Evolutionary conservation across 2,329 filamentous ascomycete species (phyloP).

Genomic region (Ophiosphaerella herpotricha): DNA sequence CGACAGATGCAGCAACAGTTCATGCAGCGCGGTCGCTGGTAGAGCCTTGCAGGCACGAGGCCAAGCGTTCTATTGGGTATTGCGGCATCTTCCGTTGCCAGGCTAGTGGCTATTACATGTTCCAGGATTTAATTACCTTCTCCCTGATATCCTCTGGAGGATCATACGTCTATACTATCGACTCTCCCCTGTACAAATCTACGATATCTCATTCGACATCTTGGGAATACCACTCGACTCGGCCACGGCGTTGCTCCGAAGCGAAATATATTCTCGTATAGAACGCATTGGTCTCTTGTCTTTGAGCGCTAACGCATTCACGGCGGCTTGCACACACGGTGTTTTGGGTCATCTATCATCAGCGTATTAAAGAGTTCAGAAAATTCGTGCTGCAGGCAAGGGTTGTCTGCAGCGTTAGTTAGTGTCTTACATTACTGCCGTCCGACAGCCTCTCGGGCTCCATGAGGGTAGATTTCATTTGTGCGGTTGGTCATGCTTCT

Average conservation of each 20-base stretch:
- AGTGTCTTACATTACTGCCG: conserved; percentile 35
- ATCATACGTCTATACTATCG: conserved; percentile 46
- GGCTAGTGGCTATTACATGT: conserved; percentile 44
- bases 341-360: conserved; percentile 38
- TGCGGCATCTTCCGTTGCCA: conserved; percentile 46
- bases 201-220: conserved; percentile 48
- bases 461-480: conserved; percentile 49
- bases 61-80: conserved; percentile 38
- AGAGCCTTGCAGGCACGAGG: conserved; percentile 42
- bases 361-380: conserved; percentile 42
- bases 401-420: conserved; percentile 41
- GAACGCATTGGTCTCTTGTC: conserved; percentile 46
- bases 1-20: conserved; percentile 64
- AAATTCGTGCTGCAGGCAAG: conserved; percentile 41
- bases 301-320: conserved; percentile 47
- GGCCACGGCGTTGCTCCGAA: conserved; percentile 49
- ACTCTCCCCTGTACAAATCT: conserved; percentile 50
- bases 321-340: conserved; percentile 47
- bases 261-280: conserved; percentile 43
- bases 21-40: conserved; percentile 53
- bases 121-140: conserved; percentile 42
- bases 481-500: conserved; percentile 41
- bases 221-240: conserved; percentile 47
- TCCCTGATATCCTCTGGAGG: conserved; percentile 47
- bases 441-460: conserved; percentile 30